A percentile compares a stretch with the other conserved stretches of the same genome.
phyloP scores from a whole-genome alignment of 1,284 basidiomycete genomes.

The Phylloboletellus chloephorus region DNA sequence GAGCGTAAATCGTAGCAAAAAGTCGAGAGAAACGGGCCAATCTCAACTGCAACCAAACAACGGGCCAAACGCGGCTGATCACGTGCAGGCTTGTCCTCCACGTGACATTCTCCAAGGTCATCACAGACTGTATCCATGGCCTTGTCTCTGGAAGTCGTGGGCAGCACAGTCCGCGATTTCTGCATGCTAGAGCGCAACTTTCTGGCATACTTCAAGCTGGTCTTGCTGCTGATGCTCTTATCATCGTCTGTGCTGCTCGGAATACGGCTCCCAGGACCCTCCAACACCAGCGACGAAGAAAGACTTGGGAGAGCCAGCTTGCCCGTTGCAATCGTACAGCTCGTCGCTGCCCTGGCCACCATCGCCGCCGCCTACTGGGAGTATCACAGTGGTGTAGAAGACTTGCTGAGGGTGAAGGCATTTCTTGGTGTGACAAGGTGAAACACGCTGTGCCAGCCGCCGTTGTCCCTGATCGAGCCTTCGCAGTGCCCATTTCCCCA shows the following conservation, averaged over 20 bases:
- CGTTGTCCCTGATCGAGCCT: constrained; percentile 9
- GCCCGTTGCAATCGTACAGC: constrained; percentile 38
- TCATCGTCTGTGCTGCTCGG: constrained; percentile 59
- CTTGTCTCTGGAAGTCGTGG: constrained; percentile 31
- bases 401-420: constrained; percentile 51
- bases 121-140: constrained; percentile 13
- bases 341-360: constrained; percentile 48
- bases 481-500: constrained; percentile 45
- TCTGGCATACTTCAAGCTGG: constrained; percentile 60
- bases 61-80: constrained; percentile 27
- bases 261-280: constrained; percentile 47
- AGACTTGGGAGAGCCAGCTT: constrained; percentile 16
- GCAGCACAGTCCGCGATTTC: constrained; percentile 58
- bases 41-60: constrained; percentile 46
- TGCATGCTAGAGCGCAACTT: constrained; percentile 73
- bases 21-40: constrained; percentile 16
- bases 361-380: constrained; percentile 58
- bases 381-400: constrained; percentile 53
- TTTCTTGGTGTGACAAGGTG: constrained; percentile 58
- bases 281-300: constrained; percentile 2
- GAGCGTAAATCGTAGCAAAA: constrained; percentile 24
- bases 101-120: not conserved
- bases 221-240: constrained; percentile 56
- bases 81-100: constrained; percentile 13
- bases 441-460: constrained; percentile 23